Percentiles rank a stretch among this genome's conserved stretches.
These are phyloP conservation scores for Claviceps sp. DNA, from an alignment of 2,329 filamentous ascomycete species.

Conservation along the genomic window DNA sequence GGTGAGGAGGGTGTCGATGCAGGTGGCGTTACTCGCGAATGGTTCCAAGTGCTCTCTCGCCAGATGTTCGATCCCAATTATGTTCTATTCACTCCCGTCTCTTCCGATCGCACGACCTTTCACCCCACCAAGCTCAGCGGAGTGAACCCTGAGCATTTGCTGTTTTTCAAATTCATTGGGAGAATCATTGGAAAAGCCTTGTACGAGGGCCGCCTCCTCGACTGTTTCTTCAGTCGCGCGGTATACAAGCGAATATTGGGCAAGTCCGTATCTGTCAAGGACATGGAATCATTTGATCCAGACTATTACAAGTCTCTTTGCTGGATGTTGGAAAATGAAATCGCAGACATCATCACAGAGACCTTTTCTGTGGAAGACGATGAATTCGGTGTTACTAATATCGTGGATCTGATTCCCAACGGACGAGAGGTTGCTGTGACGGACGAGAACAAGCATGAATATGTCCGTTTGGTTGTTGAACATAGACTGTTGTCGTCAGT, in stretches of 20 bases:
- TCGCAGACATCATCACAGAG: slow-evolving; percentile 93
- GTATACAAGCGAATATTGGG: slow-evolving; percentile 97
- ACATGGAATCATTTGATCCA: slow-evolving; percentile 96
- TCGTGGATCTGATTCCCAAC: slow-evolving; percentile 74
- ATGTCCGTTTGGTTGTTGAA: slow-evolving; percentile 87
- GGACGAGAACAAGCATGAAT: slow-evolving; percentile 97
- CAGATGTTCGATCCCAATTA: slow-evolving; percentile 99
- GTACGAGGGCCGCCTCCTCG: slow-evolving; percentile 88
- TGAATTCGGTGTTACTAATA: slow-evolving; percentile 78
- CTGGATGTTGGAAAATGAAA: slow-evolving; percentile 98
- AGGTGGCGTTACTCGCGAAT: slow-evolving; percentile 92
- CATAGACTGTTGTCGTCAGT: slow-evolving; percentile 87
- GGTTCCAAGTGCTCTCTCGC: slow-evolving; percentile 94
- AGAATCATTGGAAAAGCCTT: slow-evolving; percentile 96
- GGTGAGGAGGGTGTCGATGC: slow-evolving; percentile 97
- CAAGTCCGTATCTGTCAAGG: slow-evolving; percentile 91
- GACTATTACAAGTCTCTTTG: slow-evolving; percentile 98
- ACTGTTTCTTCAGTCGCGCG: slow-evolving; percentile 97
- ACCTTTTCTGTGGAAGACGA: slow-evolving; percentile 92
- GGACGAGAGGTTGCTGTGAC: slow-evolving; percentile 89
- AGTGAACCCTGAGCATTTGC: slow-evolving; percentile 88
- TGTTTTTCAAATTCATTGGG: slow-evolving; percentile 99
- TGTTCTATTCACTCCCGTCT: slow-evolving; percentile 89
- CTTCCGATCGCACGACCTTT: slow-evolving; percentile 95
- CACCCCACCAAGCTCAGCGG: slow-evolving; percentile 90